phyloP scores from a whole-genome alignment of 441 rosid species.

The Rhodomyrtus psidioides region DNA sequence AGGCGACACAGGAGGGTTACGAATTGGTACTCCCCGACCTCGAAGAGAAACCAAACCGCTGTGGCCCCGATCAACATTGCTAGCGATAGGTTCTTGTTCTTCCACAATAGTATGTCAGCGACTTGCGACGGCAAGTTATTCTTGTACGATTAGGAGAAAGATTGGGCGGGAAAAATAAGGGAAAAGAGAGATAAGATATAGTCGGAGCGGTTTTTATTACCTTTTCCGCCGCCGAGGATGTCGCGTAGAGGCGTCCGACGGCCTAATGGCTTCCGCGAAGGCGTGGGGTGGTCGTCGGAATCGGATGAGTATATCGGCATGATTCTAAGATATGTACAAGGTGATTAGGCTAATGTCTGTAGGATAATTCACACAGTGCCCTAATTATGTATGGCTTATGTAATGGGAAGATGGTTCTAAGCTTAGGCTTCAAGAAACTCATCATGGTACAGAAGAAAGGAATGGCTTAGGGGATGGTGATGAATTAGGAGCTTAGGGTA shows the following conservation, averaged over 20 bases:
- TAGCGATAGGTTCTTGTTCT: slow-evolving; percentile 35
- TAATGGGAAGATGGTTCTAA: slow-evolving; percentile 6
- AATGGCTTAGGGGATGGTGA: slow-evolving; percentile 24
- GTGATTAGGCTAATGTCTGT: not conserved
- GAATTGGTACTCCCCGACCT: slow-evolving; percentile 44
- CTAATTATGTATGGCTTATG: not conserved
- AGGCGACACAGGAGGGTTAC: slow-evolving; percentile 39
- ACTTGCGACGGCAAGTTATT: slow-evolving; percentile 36
- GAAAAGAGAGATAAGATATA: not conserved
- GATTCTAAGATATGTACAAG: not conserved
- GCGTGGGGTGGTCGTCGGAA: not conserved
- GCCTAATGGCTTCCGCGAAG: not conserved
- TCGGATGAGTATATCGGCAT: not conserved
- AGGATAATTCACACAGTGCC: slow-evolving; percentile 5
- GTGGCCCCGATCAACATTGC: slow-evolving; percentile 29
- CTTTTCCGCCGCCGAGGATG: slow-evolving; percentile 19
- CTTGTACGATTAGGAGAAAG: not conserved
- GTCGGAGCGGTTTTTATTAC: slow-evolving; percentile 1
- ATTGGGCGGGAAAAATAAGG: no score
- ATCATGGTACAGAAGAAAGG: slow-evolving; percentile 26
- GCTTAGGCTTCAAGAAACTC: slow-evolving; percentile 29
- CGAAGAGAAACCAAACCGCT: slow-evolving; percentile 42
- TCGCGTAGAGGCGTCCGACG: slow-evolving; percentile 1
- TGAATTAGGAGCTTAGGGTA: not conserved
- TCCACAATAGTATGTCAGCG: slow-evolving; percentile 49